These are phyloP conservation scores for Pichia scutulata DNA, from an alignment of 805 yeast genomes.

Conservation along the genomic window DNA sequence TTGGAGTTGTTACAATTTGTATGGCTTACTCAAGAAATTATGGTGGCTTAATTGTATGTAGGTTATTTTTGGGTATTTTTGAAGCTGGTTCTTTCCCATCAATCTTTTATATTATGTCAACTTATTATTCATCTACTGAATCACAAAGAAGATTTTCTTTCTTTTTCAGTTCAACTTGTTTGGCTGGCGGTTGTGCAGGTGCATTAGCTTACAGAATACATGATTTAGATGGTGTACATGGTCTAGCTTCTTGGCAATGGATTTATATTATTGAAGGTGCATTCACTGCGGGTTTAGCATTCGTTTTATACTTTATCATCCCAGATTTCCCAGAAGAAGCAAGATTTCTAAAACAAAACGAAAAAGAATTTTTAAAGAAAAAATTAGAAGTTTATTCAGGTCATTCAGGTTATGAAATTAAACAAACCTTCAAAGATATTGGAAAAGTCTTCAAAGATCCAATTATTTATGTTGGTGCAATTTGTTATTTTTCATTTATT, in stretches of 20 bases:
- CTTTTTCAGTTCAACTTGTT: constrained; percentile 62
- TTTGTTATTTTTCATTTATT: constrained; percentile 56
- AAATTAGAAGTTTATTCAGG: constrained; percentile 51
- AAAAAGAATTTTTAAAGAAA: constrained; percentile 45
- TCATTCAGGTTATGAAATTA: constrained; percentile 42
- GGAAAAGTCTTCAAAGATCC: constrained; percentile 49
- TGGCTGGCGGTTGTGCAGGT: constrained; percentile 77
- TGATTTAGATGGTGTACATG: constrained; percentile 42
- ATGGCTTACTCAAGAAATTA: constrained; percentile 57
- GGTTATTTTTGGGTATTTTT: constrained; percentile 58
- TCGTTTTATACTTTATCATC: constrained; percentile 36
- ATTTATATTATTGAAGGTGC: constrained; percentile 35
- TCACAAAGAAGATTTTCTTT: constrained; percentile 63
- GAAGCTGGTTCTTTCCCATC: constrained; percentile 74
- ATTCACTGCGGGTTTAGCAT: constrained; percentile 28
- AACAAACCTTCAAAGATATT: constrained; percentile 40
- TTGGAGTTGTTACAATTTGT: constrained; percentile 57
- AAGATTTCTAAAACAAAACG: constrained; percentile 43
- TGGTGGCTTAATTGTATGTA: constrained; percentile 52
- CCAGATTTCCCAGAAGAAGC: constrained; percentile 72
- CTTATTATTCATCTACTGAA: constrained; percentile 57
- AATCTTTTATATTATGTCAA: constrained; percentile 59
- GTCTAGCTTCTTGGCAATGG: constrained; percentile 41
- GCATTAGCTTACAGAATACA: constrained; percentile 60
- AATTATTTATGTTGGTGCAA: constrained; percentile 47